phyloP scores from a whole-genome alignment of 306 rosid genomes.

The Medicago truncatula region DNA sequence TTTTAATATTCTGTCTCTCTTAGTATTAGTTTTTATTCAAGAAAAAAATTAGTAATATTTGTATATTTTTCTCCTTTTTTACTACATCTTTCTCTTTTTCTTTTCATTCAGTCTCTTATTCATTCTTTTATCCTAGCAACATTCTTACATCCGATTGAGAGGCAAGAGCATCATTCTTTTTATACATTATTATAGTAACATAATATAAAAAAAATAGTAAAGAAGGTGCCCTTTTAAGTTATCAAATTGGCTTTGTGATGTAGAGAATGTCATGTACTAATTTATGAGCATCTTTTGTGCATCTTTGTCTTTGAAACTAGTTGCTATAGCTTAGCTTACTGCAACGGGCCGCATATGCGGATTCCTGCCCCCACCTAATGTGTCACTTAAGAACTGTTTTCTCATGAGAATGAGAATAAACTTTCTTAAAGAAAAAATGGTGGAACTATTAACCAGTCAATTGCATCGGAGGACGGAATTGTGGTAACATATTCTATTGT shows the following conservation, averaged over 20 bases:
- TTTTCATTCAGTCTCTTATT: not conserved
- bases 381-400: not conserved
- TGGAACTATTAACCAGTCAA: slow-evolving; percentile 12
- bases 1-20: not conserved
- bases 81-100: not conserved
- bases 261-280: slow-evolving; percentile 38
- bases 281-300: slow-evolving; percentile 23
- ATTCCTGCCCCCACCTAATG: slow-evolving; percentile 7
- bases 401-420: not conserved
- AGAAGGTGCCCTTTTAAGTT: slow-evolving; percentile 25
- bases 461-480: not conserved
- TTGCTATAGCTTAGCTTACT: slow-evolving; percentile 28
- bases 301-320: not conserved
- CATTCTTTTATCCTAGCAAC: no score
- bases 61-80: not conserved
- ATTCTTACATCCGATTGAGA: no score
- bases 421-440: slow-evolving; percentile 1
- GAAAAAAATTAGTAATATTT: not conserved
- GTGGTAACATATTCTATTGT: not conserved
- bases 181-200: not conserved
- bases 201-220: not conserved
- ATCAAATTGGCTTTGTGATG: slow-evolving; percentile 9
- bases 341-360: slow-evolving; percentile 4
- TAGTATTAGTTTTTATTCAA: not conserved
- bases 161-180: not conserved